phyloP scores from a whole-genome alignment of 371 early-diverging fungal genomes.

The Batkoa obscura region DNA sequence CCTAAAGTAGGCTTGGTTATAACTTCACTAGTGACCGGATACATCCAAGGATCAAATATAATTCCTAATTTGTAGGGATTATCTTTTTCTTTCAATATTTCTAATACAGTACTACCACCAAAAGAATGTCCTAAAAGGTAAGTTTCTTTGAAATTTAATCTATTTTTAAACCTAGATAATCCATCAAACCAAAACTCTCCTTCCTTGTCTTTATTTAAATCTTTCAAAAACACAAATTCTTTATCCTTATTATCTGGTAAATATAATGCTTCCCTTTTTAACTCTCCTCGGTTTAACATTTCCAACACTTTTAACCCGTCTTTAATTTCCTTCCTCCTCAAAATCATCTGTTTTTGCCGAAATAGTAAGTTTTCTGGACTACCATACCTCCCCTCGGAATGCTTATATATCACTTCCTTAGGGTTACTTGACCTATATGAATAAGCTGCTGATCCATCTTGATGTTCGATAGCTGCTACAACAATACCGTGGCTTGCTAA shows the following conservation, averaged over 20 bases:
- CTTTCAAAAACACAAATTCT: not conserved
- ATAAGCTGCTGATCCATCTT: slow-evolving; percentile 22
- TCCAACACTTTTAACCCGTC: not conserved
- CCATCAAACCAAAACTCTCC: not conserved
- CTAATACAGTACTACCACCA: slow-evolving; percentile 28
- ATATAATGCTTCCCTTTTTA: too few species aligned
- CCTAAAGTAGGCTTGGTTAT: slow-evolving; percentile 14
- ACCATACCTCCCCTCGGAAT: slow-evolving; percentile 8
- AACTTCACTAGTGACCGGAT: slow-evolving; percentile 6
- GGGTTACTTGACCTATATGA: slow-evolving; percentile 8
- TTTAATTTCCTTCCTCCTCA: slow-evolving; percentile 19
- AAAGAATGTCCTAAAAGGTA: slow-evolving; percentile 34
- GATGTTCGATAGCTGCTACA: slow-evolving; percentile 29
- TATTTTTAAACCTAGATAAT: slow-evolving; percentile 9
- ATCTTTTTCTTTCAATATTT: slow-evolving; percentile 8
- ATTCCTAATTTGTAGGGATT: slow-evolving; percentile 17
- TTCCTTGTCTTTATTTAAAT: not conserved
- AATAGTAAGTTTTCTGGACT: slow-evolving; percentile 9
- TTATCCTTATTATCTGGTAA: not conserved
- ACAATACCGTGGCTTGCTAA: slow-evolving; percentile 28
- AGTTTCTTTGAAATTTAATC: slow-evolving; percentile 20
- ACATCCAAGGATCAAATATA: slow-evolving; percentile 25
- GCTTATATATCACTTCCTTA: slow-evolving; percentile 9
- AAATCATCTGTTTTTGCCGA: slow-evolving; percentile 17
- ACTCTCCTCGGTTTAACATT: not conserved